These are phyloP conservation scores for Polyporus tsugae DNA, from an alignment of 1,284 basidiomycete genomes.

Conservation along the genomic window DNA sequence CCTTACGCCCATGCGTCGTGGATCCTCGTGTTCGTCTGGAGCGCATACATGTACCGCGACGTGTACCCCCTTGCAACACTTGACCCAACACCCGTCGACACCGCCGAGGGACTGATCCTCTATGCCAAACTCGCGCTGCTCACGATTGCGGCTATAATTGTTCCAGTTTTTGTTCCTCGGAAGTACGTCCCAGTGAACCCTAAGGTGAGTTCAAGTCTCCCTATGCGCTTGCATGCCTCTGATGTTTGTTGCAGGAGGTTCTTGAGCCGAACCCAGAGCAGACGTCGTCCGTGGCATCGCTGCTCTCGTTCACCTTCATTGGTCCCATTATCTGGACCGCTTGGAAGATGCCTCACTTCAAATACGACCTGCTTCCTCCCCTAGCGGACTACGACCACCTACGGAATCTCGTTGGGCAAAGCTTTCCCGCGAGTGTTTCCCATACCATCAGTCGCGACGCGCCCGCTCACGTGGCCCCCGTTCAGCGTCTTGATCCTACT, in stretches of 20 bases:
- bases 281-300: slow-evolving; percentile 44
- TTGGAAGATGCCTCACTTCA: slow-evolving; percentile 40
- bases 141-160: slow-evolving; percentile 47
- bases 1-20: slow-evolving; percentile 21
- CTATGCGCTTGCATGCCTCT: not conserved
- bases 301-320: slow-evolving; percentile 43
- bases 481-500: slow-evolving; percentile 44
- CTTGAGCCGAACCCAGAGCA: slow-evolving; percentile 45
- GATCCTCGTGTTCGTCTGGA: slow-evolving; percentile 37
- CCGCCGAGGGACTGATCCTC: slow-evolving; percentile 43
- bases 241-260: slow-evolving; percentile 33
- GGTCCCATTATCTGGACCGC: slow-evolving; percentile 43
- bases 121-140: slow-evolving; percentile 50
- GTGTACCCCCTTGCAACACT: slow-evolving; percentile 57
- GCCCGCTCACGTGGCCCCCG: not conserved
- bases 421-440: slow-evolving; percentile 40
- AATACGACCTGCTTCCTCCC: slow-evolving; percentile 49
- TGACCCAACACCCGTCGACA: slow-evolving; percentile 49
- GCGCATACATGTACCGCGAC: slow-evolving; percentile 57
- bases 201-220: slow-evolving; percentile 34
- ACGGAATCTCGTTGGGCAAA: slow-evolving; percentile 47
- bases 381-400: slow-evolving; percentile 57
- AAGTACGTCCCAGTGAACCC: slow-evolving; percentile 53
- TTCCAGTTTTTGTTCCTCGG: slow-evolving; percentile 55
- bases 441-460: not conserved